Conservation (phyloP, 495 filamentous ascomycete species). For the Daldinia loculata region DNA sequence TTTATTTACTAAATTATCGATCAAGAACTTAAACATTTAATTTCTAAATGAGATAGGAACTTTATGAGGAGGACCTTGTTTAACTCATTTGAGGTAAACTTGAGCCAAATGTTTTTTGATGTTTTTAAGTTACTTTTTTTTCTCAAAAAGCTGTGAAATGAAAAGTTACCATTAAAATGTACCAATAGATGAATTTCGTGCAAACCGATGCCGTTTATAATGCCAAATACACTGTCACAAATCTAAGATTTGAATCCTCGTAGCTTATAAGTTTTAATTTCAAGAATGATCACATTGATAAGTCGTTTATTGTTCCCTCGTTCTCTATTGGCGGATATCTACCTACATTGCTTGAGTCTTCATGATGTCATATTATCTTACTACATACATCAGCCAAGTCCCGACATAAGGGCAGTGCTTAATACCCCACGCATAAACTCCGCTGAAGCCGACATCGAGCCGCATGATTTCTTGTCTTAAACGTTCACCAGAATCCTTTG, state of each 20-base stretch:
- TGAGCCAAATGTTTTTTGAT: neutral
- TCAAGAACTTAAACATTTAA: neutral
- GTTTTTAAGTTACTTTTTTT: neutral
- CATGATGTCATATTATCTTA: slow-evolving; percentile 20
- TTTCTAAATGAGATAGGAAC: neutral
- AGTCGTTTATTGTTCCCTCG: neutral
- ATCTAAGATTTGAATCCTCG: neutral
- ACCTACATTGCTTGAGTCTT: neutral
- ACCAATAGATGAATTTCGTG: neutral
- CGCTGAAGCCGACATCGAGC: neutral
- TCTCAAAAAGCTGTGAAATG: neutral
- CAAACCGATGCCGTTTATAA: neutral
- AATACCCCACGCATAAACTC: slow-evolving; percentile 7
- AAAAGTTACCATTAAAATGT: neutral
- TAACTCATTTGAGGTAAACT: neutral
- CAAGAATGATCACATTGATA: neutral
- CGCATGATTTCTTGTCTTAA: slow-evolving; percentile 10
- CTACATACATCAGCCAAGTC: neutral
- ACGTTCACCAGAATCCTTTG: neutral
- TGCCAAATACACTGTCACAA: neutral
- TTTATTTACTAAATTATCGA: neutral
- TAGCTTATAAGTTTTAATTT: neutral
- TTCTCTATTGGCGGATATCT: neutral
- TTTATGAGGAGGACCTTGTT: neutral
- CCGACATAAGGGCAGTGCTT: neutral